Base-by-base conservation (phyloP, 1,284 basidiomycete species). In the Apiotrichum gamsii region DNA sequence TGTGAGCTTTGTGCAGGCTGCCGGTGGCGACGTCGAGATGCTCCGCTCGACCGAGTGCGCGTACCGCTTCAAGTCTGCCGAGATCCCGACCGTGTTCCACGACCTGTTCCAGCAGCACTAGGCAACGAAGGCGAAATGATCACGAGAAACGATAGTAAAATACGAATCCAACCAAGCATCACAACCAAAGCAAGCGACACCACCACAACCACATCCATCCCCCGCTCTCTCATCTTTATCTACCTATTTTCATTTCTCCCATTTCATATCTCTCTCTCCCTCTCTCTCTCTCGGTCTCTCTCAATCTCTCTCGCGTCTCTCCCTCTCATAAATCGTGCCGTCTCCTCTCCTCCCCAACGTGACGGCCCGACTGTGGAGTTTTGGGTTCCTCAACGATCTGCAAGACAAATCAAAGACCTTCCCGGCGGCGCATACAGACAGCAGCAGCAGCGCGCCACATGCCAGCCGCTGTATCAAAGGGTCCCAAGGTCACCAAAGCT, bases 1-100 rank as follows among this genome's bases (percentile, higher is more conserved):
- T 53, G 80, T 95, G 64, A 94, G 93, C 67, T 93, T 95, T 62
- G 91, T 96, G 50, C 95, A 93, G 49, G 91, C 91, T 36, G 90
- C 90, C 2, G 91, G 91, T 29, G 91, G 91, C 37, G 91, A 96
- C 68, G 90, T 96, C 39, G 91, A 96, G 76, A 95, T 95, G 91
- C 76, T 96, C 57, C 82, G 91, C 64, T 90, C 87, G 59, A 93
- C 95, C 76, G 91, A 96, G 77, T 94, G 90, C 78, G 90, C 90
- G 74, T 93, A 91, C 78, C 88, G 90, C 80, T 91, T 74, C 65
- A 74, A 74, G 68, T 70, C 66, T 20, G 68, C 68, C 31, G 68
- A 70, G 43, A 67, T 70, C 40, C 68, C 68, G 2, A 52, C 57
- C 31, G 65, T 68, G 4, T 70, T 70, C 61, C 68, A 68, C 34